Base-by-base conservation (phyloP, 108 stramenopile genomes). In the Conticribra guillardii region DNA sequence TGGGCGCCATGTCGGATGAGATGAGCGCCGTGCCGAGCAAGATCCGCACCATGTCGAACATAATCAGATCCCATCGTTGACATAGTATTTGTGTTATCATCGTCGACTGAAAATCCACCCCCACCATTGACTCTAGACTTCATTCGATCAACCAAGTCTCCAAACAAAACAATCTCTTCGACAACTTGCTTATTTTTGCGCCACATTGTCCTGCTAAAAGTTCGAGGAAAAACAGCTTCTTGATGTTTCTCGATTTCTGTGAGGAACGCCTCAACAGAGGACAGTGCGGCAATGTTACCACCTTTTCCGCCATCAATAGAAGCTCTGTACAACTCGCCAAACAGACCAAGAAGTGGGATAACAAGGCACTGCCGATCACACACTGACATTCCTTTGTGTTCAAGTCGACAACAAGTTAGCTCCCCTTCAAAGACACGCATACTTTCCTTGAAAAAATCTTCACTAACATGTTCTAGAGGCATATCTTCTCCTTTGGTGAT, bases 291-390 rank as follows among this genome's bases (percentile, higher is more conserved):
- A 19, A 67, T 59, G 37, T 71, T 63, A 34, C 69, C 69, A n/a
- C 62, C 46, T 27, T 74, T 68, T 44, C 48, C 33, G 8, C 66
- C 79, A 8, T 74, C 73, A 19, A 41, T 33, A 30, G 73, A 49
- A 11, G 66, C 73, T 4, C 79, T 54, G 21, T 41, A 62, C 5
- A 80, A 17, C 64, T 80, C 80, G 7, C 73, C 72, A 44, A 69
- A 81, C 14, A 73, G 66, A 17, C 80, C 80, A 51, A 81, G 48
- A 18, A 81, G 23, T 19, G 80, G 80, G 3, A 73, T 50, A 8
- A 81, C 80, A 26, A 81, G 74, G 30, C 69, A 59, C 31, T 81
- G 68, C 2, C 72, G 68, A 41, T 81, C 80, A 29, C 80, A 81
- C 18, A 64, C 32, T 29, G 49, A 30, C 73, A 74, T 70, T 7